Evolutionary conservation across 805 yeast species (phyloP).

Genomic region (Saccharomycopsis capsularis): DNA sequence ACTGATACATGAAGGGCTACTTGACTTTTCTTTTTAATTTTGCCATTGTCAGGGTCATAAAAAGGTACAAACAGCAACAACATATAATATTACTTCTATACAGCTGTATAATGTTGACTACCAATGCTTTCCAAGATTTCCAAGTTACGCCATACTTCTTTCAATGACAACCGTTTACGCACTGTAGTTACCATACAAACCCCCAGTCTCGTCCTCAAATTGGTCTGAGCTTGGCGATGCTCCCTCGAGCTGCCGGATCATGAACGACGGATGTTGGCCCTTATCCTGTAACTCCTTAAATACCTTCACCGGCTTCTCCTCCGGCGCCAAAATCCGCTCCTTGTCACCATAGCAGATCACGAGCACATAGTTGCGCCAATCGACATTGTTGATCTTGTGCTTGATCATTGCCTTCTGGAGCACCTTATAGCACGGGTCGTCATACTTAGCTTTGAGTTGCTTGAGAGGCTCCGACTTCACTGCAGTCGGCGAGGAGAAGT

Average conservation of each 20-base stretch:
- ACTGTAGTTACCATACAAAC: background rate
- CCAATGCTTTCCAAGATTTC: too few relatives aligned
- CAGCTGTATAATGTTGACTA: too few relatives aligned
- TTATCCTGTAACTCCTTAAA: constrained; percentile 79
- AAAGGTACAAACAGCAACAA: too few relatives aligned
- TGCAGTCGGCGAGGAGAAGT: constrained; percentile 9
- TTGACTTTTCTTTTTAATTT: too few relatives aligned
- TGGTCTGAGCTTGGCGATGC: constrained; percentile 16
- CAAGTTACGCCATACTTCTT: too few relatives aligned
- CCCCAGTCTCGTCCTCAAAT: constrained; percentile 2
- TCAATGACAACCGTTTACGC: background rate
- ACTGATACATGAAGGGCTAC: too few relatives aligned
- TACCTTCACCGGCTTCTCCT: constrained; percentile 82
- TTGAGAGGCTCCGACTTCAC: constrained; percentile 25
- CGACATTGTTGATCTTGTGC: constrained; percentile 68
- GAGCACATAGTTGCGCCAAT: constrained; percentile 83
- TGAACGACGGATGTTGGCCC: constrained; percentile 85
- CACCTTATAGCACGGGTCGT: constrained; percentile 85
- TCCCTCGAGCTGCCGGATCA: constrained; percentile 77
- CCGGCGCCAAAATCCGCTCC: constrained; percentile 73
- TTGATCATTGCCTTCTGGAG: constrained; percentile 83
- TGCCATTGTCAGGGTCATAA: too few relatives aligned
- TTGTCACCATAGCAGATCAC: constrained; percentile 88
- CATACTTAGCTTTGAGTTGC: constrained; percentile 29
- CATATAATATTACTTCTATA: too few relatives aligned